Percentiles rank a stretch among this genome's conserved stretches.
These are phyloP conservation scores for Candida koratica DNA, from an alignment of 805 yeast species.

Conservation along the genomic window DNA sequence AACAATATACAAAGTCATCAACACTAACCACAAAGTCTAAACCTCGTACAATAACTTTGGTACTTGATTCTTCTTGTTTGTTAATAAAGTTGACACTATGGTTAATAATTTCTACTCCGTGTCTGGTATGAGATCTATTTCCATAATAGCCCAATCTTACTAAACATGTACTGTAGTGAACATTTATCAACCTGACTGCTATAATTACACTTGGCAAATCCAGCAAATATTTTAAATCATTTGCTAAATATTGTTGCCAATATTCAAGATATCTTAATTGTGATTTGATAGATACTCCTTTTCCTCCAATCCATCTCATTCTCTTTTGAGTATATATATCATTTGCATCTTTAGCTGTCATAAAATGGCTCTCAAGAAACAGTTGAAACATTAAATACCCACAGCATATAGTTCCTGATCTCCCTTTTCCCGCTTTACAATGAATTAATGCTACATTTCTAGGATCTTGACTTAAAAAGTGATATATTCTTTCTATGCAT, in stretches of 20 bases:
- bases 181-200: not conserved
- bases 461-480: slow-evolving; percentile 31
- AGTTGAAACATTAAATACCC: slow-evolving; percentile 58
- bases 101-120: slow-evolving; percentile 4
- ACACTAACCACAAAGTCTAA: slow-evolving; percentile 18
- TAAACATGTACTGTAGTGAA: not conserved
- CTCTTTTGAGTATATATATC: slow-evolving; percentile 52
- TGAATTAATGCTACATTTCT: slow-evolving; percentile 65
- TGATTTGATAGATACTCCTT: slow-evolving; percentile 68
- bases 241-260: slow-evolving; percentile 17
- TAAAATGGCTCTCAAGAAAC: slow-evolving; percentile 19
- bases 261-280: slow-evolving; percentile 68
- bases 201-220: not conserved
- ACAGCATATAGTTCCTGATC: slow-evolving; percentile 75
- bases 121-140: not conserved
- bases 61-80: slow-evolving; percentile 1
- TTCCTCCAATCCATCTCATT: slow-evolving; percentile 51
- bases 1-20: slow-evolving; percentile 21
- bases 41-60: not conserved
- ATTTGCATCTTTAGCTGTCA: slow-evolving; percentile 44
- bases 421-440: slow-evolving; percentile 89
- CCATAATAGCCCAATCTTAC: not conserved
- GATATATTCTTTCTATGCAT: slow-evolving; percentile 43
- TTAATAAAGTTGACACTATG: not conserved
- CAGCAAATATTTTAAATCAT: not conserved